Percentiles rank a stretch among this genome's conserved stretches.
phyloP scores from a whole-genome alignment of 1,139 yeast species.

The Geotrichum aggregatum region DNA sequence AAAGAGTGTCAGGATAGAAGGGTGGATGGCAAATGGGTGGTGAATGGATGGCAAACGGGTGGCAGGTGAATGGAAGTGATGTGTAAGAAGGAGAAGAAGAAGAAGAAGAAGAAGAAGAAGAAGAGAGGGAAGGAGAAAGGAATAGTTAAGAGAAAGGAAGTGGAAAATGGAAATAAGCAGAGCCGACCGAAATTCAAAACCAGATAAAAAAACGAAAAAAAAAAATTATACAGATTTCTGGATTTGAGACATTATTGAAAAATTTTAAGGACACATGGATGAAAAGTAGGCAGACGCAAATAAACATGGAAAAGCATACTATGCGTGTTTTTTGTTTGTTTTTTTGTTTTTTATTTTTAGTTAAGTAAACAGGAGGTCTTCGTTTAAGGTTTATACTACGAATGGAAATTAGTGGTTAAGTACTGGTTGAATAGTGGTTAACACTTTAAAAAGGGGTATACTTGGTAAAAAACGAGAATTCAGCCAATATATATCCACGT shows the following conservation, averaged over 20 bases:
- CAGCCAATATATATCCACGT: too few relatives aligned
- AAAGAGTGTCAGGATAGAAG: neutral
- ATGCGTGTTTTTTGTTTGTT: neutral
- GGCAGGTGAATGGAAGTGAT: neutral
- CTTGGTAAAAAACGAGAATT: too few relatives aligned
- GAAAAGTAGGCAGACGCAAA: neutral
- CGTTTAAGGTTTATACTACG: too few relatives aligned
- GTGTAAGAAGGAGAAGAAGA: constrained; percentile 1
- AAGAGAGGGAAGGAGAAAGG: constrained; percentile 1
- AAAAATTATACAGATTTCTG: neutral
- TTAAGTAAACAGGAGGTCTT: constrained; percentile 28
- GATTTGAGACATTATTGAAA: neutral
- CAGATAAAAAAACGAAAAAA: constrained; percentile 8
- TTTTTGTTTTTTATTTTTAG: constrained; percentile 42
- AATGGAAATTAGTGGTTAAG: too few relatives aligned
- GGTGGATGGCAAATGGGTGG: neutral
- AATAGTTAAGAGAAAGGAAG: neutral
- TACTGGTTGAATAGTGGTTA: too few relatives aligned
- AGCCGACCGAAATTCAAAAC: neutral
- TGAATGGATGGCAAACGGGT: neutral
- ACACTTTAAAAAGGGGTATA: too few relatives aligned
- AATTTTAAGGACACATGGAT: neutral
- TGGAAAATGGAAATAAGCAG: constrained; percentile 4
- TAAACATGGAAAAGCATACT: neutral
- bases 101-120: constrained; percentile 3